phyloP scores from a whole-genome alignment of 306 rosid species.

The Inga leiocalycina region DNA sequence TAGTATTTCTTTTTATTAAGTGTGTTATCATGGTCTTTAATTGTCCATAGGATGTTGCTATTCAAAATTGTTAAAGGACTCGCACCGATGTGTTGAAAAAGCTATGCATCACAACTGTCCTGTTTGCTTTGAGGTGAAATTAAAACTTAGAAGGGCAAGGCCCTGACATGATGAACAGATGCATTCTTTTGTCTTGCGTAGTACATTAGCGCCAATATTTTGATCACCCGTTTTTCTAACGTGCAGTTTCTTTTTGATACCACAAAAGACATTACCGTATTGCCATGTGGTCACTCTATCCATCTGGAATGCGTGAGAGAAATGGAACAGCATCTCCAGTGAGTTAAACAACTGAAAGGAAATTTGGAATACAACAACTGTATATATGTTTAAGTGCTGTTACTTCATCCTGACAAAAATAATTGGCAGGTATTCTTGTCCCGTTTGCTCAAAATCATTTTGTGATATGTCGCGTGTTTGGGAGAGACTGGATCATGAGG shows the following conservation, averaged over 20 bases:
- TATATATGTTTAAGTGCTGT: slow-evolving; percentile 31
- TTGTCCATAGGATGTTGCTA: slow-evolving; percentile 39
- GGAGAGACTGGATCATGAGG: slow-evolving; percentile 73
- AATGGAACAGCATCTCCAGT: slow-evolving; percentile 67
- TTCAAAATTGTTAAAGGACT: slow-evolving; percentile 32
- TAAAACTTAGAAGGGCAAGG: background rate
- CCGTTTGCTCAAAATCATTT: slow-evolving; percentile 77
- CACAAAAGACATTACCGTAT: slow-evolving; percentile 58
- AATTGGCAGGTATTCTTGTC: slow-evolving; percentile 70
- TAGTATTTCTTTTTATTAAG: background rate
- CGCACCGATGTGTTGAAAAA: slow-evolving; percentile 43
- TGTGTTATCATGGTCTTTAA: slow-evolving; percentile 5
- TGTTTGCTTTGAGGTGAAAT: slow-evolving; percentile 46
- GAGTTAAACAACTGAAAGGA: slow-evolving; percentile 36
- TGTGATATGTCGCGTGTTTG: slow-evolving; percentile 74
- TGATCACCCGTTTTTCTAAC: slow-evolving; percentile 4
- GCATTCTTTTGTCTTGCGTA: background rate
- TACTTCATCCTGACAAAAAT: slow-evolving; percentile 3
- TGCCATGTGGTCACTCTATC: slow-evolving; percentile 81
- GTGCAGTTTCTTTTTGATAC: slow-evolving; percentile 81
- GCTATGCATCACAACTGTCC: slow-evolving; percentile 48
- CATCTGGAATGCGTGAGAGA: slow-evolving; percentile 70
- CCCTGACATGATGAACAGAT: background rate
- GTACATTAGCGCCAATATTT: background rate
- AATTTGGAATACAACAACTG: slow-evolving; percentile 29